Base-by-base conservation (phyloP, 148 eudicot genomes). In the Vaccinium corymbosum region DNA sequence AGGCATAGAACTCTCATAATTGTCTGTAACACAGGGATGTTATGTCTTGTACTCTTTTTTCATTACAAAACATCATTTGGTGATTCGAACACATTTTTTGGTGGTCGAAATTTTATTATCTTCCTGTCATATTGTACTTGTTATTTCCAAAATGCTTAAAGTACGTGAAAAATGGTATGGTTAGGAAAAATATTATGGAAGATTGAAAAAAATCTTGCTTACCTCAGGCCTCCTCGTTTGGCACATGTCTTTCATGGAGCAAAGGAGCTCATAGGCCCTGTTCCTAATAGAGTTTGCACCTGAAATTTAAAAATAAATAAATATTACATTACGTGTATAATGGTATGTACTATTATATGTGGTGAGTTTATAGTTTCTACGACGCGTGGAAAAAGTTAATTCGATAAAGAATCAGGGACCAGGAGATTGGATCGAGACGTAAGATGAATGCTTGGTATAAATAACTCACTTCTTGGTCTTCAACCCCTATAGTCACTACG, bases 191-290 rank as follows among this genome's bases (percentile, higher is more conserved):
- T 17, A n/a, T 57, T 19, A n/a, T 1, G 0, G 22, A 1, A 57
- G 64, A 57, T 19, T 25, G 55, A 70, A 38, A 48, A 48, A 29
- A 7, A 19, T 78, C 81, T 50, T 83, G 81, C 92, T 81, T 87
- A 94, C 98, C 92, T 93, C 98, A 5, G 97, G 94, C 86, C 93
- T 90, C 77, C 81, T 89, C 49, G 57, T 71, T 88, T 91, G 88
- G 82, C 94, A 94, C 68, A 83, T 74, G 76, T 86, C 89, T 88
- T 90, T 94, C 92, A 89, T 86, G n/a, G 95, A 91, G 78, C 83
- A 79, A 76, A 93, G 93, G 79, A 89, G 87, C 48, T 93, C 95
- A 86, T 88, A 87, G 17, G 92, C 90, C 89, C 87, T 90, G 13
- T 90, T 88, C 46, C 64, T 72, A 71, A 73, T 83, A 27, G 80